phyloP scores from a whole-genome alignment of 805 yeast species.

The Barnettozyma californica region DNA sequence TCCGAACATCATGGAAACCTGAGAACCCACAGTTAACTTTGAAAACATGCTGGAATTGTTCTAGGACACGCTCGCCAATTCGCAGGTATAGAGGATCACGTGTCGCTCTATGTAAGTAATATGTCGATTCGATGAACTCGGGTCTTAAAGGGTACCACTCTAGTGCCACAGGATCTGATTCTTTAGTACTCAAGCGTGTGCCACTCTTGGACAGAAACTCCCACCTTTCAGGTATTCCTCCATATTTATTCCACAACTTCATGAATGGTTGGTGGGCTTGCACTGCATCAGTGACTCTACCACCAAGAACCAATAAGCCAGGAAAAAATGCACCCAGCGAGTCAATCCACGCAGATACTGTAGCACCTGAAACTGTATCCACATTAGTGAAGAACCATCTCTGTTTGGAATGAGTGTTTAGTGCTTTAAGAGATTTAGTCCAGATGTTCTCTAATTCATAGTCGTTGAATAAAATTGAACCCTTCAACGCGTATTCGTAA shows the following conservation, averaged over 20 bases:
- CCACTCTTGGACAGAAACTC: conserved; percentile 26
- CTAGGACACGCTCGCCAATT: conserved; percentile 62
- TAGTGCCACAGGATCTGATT: conserved; percentile 40
- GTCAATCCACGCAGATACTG: conserved; percentile 70
- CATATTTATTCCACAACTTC: conserved; percentile 77
- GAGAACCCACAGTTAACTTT: conserved; percentile 73
- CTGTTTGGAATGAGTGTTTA: conserved; percentile 45
- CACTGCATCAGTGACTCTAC: conserved; percentile 64
- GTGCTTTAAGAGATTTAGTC: conserved; percentile 52
- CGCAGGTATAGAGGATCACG: conserved; percentile 77
- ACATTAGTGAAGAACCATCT: conserved; percentile 56
- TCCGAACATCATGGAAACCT: conserved; percentile 64
- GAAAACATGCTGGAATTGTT: conserved; percentile 47
- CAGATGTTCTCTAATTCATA: conserved; percentile 47
- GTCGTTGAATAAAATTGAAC: conserved; percentile 67
- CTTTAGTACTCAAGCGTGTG: conserved; percentile 6
- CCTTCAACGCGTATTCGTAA: conserved; percentile 82
- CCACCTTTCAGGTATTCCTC: conserved; percentile 90
- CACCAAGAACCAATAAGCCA: conserved; percentile 75
- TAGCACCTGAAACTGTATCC: conserved; percentile 45
- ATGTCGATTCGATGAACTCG: conserved; percentile 86
- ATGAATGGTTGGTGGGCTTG: conserved; percentile 54
- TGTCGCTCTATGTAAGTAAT: conserved; percentile 77
- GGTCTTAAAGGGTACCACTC: conserved; percentile 95
- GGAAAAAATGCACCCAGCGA: conserved; percentile 85